Evolutionary conservation across 768 basidiomycete genomes (phyloP), one percentile per base, ranked within the genome.

Genomic region (Phallus indusiatus): DNA sequence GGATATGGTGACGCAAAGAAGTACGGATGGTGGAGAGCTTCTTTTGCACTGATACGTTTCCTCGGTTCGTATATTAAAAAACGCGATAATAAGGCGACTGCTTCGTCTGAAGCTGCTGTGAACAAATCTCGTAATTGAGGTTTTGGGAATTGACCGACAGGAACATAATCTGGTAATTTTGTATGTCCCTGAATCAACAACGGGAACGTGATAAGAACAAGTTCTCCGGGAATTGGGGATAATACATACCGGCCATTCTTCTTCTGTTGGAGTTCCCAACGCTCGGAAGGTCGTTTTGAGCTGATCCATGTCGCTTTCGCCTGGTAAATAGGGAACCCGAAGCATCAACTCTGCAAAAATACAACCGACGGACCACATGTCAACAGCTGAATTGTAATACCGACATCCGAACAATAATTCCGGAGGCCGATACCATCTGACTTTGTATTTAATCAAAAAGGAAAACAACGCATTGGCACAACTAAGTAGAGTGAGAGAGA

Each of bases 261-360:
- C 87, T 69, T 98, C 96, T 0, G 92, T 89, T 1, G 96, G 96
- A 9, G 95, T 94, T 0, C 96, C 96, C 22, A 99, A 78, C 0
- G 95, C 96, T 50, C 88, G 85, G 69, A 96, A 98, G 54, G 85
- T 94, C 36, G 88, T 91, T 70, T 94, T 94, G 34, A 99, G 73
- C 68, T 99, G 96, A 71, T 96, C 95, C 82, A 99, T 88, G 70
- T 98, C 96, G 54, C 84, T 88, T 64, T 96, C 94, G 17, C 94
- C 96, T 1, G 96, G 86, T 24, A 98, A 80, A 67, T 96, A 99
- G 1, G 96, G 96, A 22, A 89, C 93, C 16, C 96, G 84, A 35
- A 98, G 76, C 88, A 98, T 95, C 54, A 98, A 81, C 69, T 99
- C 96, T 2, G 95, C 92, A 67, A 98, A 95, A 63, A 99, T 99